Evolutionary conservation across 2,329 filamentous ascomycete species (phyloP).

Genomic region (Phoma sp.): DNA sequence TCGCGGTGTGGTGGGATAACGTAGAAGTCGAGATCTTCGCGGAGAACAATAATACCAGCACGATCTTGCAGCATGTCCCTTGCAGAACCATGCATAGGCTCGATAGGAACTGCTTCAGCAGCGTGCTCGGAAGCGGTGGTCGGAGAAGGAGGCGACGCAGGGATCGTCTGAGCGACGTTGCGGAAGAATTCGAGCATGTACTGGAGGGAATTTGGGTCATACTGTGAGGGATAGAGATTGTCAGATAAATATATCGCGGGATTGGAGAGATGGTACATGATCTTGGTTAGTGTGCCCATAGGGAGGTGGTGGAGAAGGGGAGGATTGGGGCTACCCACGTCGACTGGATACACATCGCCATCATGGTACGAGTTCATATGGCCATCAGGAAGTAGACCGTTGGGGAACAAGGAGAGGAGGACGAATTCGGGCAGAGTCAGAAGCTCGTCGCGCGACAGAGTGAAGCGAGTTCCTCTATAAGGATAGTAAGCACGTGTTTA

Average conservation of each 20-base stretch:
- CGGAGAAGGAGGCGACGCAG: slow-evolving; percentile 71
- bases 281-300: slow-evolving; percentile 46
- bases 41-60: slow-evolving; percentile 94
- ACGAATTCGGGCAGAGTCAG: slow-evolving; percentile 97
- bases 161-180: slow-evolving; percentile 94
- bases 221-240: slow-evolving; percentile 69
- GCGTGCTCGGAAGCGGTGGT: slow-evolving; percentile 51
- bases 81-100: slow-evolving; percentile 73
- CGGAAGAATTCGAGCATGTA: slow-evolving; percentile 99
- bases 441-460: slow-evolving; percentile 91
- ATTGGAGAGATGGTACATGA: slow-evolving; percentile 52
- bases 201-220: slow-evolving; percentile 92
- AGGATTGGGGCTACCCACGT: slow-evolving; percentile 70
- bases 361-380: slow-evolving; percentile 94
- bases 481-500: slow-evolving; percentile 20
- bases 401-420: slow-evolving; percentile 94
- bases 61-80: slow-evolving; percentile 83
- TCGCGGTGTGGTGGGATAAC: slow-evolving; percentile 86
- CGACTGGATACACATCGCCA: slow-evolving; percentile 93
- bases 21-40: slow-evolving; percentile 97
- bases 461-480: slow-evolving; percentile 85
- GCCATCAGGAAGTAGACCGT: slow-evolving; percentile 95
- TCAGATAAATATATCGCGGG: slow-evolving; percentile 62
- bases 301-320: slow-evolving; percentile 40
- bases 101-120: slow-evolving; percentile 68